Evolutionary conservation across 495 filamentous ascomycete genomes (phyloP).

Genomic region (Hyaloscypha hepaticicola): DNA sequence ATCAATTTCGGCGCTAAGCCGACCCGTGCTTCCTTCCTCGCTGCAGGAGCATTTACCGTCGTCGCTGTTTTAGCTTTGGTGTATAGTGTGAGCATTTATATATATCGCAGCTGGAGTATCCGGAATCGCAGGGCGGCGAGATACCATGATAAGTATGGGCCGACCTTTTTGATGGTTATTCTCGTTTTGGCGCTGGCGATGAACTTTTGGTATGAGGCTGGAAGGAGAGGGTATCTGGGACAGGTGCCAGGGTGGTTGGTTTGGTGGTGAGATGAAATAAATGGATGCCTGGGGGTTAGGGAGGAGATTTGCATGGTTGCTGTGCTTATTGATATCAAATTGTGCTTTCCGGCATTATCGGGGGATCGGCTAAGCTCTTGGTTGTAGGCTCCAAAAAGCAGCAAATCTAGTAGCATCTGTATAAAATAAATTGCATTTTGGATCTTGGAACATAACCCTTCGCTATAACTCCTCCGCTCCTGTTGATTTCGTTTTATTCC

Average conservation of each 20-base stretch:
- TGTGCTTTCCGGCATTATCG: background rate
- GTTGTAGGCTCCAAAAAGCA: too few relatives aligned
- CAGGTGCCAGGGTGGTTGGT: background rate
- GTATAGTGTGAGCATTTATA: conserved; percentile 79
- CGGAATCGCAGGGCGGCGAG: conserved; percentile 74
- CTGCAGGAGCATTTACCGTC: conserved; percentile 76
- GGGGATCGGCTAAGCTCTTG: too few relatives aligned
- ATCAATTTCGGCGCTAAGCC: conserved; percentile 74
- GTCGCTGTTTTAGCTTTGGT: conserved; percentile 70
- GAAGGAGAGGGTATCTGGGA: background rate
- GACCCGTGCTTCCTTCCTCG: conserved; percentile 55
- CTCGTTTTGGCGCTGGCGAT: conserved; percentile 70
- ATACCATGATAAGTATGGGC: conserved; percentile 89
- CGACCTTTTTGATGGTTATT: conserved; percentile 71
- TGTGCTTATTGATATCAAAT: background rate
- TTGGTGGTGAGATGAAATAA: background rate
- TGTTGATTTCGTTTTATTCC: too few relatives aligned
- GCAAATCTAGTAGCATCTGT: too few relatives aligned
- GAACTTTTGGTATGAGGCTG: conserved; percentile 43
- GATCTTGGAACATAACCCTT: too few relatives aligned
- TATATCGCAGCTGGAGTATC: conserved; percentile 85
- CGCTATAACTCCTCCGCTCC: too few relatives aligned
- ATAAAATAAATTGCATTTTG: too few relatives aligned
- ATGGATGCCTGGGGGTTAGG: background rate
- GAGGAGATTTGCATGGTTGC: background rate